Base-by-base conservation (phyloP, 345 rosid species). In the Conringia planisiliqua region DNA sequence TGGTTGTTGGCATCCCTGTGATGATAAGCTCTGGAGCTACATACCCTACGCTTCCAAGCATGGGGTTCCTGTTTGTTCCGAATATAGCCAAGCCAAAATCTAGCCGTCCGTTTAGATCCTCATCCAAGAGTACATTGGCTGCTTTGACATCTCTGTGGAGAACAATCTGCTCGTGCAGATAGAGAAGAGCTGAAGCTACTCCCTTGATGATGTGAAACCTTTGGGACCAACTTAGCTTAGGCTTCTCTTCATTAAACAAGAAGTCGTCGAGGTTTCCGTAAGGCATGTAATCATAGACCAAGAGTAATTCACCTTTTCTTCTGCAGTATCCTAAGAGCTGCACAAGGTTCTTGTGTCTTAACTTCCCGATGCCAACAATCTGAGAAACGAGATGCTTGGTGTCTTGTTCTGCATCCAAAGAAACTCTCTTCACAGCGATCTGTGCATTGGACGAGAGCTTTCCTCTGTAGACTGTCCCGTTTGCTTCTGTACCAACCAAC, bases 21-120 rank as follows among this genome's bases (percentile, higher is more conserved):
- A 85, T 82, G n/a, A 95, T 86, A 0, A 89, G 82, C 82, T 95
- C 99, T 2, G 99, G 99, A 63, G 99, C 99, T 22, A 95, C 70
- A 76, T 95, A 95, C 0, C 99, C 97, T 70, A 91, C 80, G 13
- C 97, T 95, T 66, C 99, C 97, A 12, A 92, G 97, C 39, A 95
- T 90, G 5, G 89, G 85, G 11, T 97, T 95, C 39, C 96, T 90
- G 72, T 90, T 89, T 18, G 92, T 80, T 5, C 96, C 97, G 66
- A 95, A 71, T 76, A 89, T 90, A 7, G 99, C 97, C 0, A 95
- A 85, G 11, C 99, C 99, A n/a, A 92, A 95, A 75, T 90, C 99
- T n/a, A 95, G 78, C 75, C 83, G 80, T 6, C 97, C 99, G 66
- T 89, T 90, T 67, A 90, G 51, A 18, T 89, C 97, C 12, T 81